Base-by-base conservation (phyloP, 345 rosid species). In the Moricandia arvensis region DNA sequence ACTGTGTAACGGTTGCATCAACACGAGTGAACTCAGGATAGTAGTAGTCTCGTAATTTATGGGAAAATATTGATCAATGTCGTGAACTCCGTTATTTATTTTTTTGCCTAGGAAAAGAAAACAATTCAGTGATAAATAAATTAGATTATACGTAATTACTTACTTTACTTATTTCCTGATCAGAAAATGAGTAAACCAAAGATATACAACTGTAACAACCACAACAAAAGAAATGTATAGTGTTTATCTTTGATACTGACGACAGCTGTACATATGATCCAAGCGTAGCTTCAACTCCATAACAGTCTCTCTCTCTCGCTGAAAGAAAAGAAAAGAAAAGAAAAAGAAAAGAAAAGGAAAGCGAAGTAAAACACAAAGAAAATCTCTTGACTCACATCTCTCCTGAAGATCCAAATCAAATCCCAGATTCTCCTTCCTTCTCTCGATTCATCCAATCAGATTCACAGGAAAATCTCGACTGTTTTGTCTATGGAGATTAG, bases 221-320 rank as follows among this genome's bases (percentile, higher is more conserved):
- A 2, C 49, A 31, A 11, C 8, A n/a, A 38, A 69, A 15, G 8
- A 49, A 49, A 7, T 1, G 17, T 0, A n/a, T 15, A 47, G 13
- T 33, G 18, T 61, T 38, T 16, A 37, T 35, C 51, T 69, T 49
- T 2, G 41, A 57, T 11, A 43, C 47, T 7, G 43, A 62, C 8
- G 66, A 79, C 82, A 79, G 82, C 78, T 79, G 78, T 79, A 16
- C 55, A 79, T 73, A 54, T 73, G 49, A 66, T 78, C 74, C 63
- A 68, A 73, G 78, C 82, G 82, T 79, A 79, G 82, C 82, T 79
- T 79, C 59, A 62, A 79, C 82, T 79, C 81, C 82, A 68, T 68
- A 73, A 62, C 75, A 78, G 73, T 72, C 77, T 51, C 59, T 54
- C 59, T 54, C 59, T 54, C 72, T 45, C 45, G n/a, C 5, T 10